Percentiles rank a stretch among this genome's conserved stretches.
Conservation (phyloP, 139 green algal species). For the Chlorella sp. region DNA sequence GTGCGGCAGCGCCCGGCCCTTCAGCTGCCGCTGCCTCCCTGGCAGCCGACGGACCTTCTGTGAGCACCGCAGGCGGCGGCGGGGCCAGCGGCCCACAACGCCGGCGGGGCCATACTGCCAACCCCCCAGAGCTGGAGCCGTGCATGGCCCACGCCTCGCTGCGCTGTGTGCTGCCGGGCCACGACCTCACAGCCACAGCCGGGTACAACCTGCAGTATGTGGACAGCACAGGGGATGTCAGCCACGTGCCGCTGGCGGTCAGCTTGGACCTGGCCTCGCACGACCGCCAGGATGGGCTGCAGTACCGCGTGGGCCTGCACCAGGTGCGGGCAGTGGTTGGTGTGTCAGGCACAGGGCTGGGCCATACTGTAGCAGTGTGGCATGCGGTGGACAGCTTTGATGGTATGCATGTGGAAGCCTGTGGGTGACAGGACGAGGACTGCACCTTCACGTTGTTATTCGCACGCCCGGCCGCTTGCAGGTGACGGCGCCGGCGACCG, state of each 20-base stretch:
- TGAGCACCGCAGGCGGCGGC: not conserved
- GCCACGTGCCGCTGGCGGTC: constrained; percentile 44
- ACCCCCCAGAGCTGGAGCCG: constrained; percentile 7
- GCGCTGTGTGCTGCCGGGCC: constrained; percentile 34
- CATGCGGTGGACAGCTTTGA: not conserved
- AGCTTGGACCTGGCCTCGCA: constrained; percentile 51
- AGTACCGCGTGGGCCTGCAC: constrained; percentile 65
- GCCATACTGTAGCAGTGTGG: not conserved
- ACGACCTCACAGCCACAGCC: constrained; percentile 43
- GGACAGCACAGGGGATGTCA: constrained; percentile 46
- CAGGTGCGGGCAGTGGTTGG: constrained; percentile 36
- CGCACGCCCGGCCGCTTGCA: not conserved
- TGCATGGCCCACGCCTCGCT: constrained; percentile 14
- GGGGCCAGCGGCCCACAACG: not conserved
- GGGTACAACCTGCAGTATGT: constrained; percentile 48
- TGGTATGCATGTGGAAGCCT: not conserved
- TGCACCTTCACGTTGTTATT: too few relatives aligned
- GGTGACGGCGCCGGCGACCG: constrained; percentile 20
- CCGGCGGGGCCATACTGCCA: not conserved
- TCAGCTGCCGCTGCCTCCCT: not conserved
- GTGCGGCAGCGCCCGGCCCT: not conserved
- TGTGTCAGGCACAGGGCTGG: not conserved
- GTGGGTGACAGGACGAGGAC: too few relatives aligned
- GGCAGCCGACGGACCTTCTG: not conserved
- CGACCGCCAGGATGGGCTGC: constrained; percentile 59